phyloP scores from a whole-genome alignment of 345 rosid species.

The Eucalyptus pauciflora region DNA sequence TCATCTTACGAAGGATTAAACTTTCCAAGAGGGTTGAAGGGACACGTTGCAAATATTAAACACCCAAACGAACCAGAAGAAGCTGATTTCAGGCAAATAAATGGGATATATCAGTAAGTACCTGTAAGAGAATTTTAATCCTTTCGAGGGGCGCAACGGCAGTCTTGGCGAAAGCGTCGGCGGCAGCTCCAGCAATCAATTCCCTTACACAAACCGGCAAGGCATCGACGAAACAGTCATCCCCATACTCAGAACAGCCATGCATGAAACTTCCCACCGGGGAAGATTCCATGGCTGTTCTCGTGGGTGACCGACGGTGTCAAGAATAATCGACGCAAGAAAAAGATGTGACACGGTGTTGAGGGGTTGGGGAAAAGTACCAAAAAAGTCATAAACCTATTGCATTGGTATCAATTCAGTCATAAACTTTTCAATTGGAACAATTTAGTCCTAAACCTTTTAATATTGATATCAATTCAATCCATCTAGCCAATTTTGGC shows the following conservation, averaged over 20 bases:
- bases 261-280: conserved; percentile 44
- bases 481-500: too few species aligned
- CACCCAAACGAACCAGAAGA: background rate
- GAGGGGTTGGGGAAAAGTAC: too few species aligned
- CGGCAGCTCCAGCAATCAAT: conserved; percentile 90
- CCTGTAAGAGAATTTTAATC: conserved; percentile 84
- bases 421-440: too few species aligned
- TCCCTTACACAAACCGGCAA: conserved; percentile 77
- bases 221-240: conserved; percentile 27
- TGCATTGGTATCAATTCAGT: too few species aligned
- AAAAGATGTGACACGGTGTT: background rate
- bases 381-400: too few species aligned
- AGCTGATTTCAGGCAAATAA: background rate
- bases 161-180: conserved; percentile 88
- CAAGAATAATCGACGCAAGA: background rate
- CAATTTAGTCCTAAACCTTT: too few species aligned
- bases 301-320: background rate
- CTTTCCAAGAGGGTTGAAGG: background rate
- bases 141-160: conserved; percentile 88
- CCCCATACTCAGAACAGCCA: conserved; percentile 19
- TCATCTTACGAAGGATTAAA: background rate
- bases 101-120: background rate
- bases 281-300: background rate
- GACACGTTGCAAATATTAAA: background rate
- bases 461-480: too few species aligned